Evolutionary conservation across 1,284 basidiomycete genomes (phyloP), one percentile per base, ranked within the genome.

Genomic region (Pulchroboletus neoregius): DNA sequence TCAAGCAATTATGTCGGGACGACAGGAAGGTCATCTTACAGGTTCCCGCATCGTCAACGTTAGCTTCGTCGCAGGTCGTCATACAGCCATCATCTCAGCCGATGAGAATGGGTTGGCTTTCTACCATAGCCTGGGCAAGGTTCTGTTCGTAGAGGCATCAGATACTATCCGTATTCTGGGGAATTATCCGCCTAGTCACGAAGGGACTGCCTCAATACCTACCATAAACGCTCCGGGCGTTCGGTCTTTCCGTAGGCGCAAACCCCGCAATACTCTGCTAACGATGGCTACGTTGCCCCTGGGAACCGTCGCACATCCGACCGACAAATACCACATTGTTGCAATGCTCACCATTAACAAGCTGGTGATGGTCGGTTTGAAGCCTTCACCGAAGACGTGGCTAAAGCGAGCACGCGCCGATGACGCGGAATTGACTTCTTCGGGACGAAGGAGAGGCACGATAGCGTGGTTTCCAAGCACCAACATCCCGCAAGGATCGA

Each of bases 111-210:
- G 96, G 0, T 75, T 98, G 4, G 89, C 92, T 0, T 99, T 99
- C 69, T 98, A 93, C 66, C 95, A 98, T 67, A 91, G 88, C 44
- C 73, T 99, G 2, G 94, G 96, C 15, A 94, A 92, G 61, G 87
- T 99, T 6, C 76, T 99, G 15, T 97, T 97, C 52, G 88, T 99
- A 12, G 93, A 96, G 45, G 94, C 94, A 8, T 87, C 90, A 34
- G 96, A 99, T 64, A 93, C 92, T 10, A 79, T 99, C 30, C 84
- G 96, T 12, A 91, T 99, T 51, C 77, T 98, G 5, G 96, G 96
- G 0, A 88, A 87, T 59, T 97, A 98, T 65, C 87, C 89, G 30
- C 32, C 48, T 15, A n/a, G 20, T 35, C 45, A 43, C 13, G 50
- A 51, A 24, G 48, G 31, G 40, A 6, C 43, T 2, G 6, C 43